Evolutionary conservation across 352 stramenopile genomes (phyloP).

Genomic region (Globisporangium okanoganense): DNA sequence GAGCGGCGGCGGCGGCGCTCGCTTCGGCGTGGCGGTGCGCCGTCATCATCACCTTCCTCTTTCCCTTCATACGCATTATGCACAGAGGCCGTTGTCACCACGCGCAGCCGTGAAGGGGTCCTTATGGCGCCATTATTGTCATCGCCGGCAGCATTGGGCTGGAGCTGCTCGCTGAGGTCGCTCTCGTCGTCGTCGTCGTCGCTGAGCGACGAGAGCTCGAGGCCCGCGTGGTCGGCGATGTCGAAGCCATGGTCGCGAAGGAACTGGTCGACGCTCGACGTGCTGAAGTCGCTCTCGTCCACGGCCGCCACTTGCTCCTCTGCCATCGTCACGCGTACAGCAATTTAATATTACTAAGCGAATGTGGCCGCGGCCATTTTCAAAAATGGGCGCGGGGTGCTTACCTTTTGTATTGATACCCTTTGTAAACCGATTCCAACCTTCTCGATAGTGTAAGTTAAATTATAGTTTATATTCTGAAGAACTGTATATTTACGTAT

Average conservation of each 20-base stretch:
- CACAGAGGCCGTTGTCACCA: neutral
- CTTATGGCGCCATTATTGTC: no score
- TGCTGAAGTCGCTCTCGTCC: conserved; percentile 35
- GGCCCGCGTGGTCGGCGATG: conserved; percentile 25
- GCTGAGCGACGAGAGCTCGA: conserved; percentile 32
- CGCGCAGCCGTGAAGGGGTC: neutral
- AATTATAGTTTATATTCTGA: no score
- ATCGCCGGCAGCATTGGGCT: neutral
- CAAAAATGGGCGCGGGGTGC: neutral
- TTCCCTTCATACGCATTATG: neutral
- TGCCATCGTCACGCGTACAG: conserved; percentile 19
- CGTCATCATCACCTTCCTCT: neutral
- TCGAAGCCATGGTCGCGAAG: conserved; percentile 74
- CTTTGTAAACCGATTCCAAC: conserved; percentile 2
- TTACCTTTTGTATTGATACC: neutral
- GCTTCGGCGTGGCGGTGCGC: neutral
- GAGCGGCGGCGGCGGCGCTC: neutral
- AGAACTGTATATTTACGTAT: neutral
- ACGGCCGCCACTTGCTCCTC: conserved; percentile 17
- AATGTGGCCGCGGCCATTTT: conserved; percentile 8
- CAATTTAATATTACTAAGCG: neutral
- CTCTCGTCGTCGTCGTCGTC: conserved; percentile 23
- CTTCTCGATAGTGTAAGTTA: neutral
- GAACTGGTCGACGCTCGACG: conserved; percentile 78
- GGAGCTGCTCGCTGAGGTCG: conserved; percentile 8